Base-by-base conservation (phyloP, 2,329 filamentous ascomycete species). In the Pseudocercospora ulei region DNA sequence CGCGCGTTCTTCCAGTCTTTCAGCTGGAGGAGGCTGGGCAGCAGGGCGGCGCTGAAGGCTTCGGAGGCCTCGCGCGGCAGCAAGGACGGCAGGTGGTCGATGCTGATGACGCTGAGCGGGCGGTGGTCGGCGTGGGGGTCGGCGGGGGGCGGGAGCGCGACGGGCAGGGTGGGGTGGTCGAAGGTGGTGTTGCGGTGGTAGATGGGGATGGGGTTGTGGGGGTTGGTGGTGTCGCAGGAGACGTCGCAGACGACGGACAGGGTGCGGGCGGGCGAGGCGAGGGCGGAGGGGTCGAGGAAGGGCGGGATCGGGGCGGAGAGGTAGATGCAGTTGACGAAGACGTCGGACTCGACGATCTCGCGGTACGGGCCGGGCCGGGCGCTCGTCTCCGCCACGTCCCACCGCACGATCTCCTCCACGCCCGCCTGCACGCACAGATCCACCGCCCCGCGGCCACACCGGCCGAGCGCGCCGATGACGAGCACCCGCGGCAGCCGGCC, bases 171-270 rank as follows among this genome's bases (percentile, higher is more conserved):
- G n/a, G 87, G 88, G 58, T 82, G 77, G 58, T 78, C 75, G 59
- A 95, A 95, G 13, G 85, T 90, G 31, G 82, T 94, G 62, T 83
- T 82, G 58, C 82, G 76, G 50, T 72, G 71, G 69, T 93, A 94
- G 57, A 94, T 78, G 14, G 86, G 86, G 39, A 87, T 75, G 3
- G 73, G 73, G 62, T 81, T 82, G 65, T 80, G 69, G 2, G 76
- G 75, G 63, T 80, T 84, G 20, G 75, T 83, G 30, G 78, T 80
- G 62, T 85, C 81, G 59, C 78, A 81, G 24, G 69, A 74, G 47
- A 90, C 82, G 57, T 92, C 84, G 62, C 81, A 84, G 45, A 92
- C 58, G 18, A 62, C 59, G 29, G 44, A 76, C 38, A 95, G 73
- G 56, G 78, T 80, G 59, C 88, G 79, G 53, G 71, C 71, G 2